A percentile compares a stretch with the other conserved stretches of the same genome.
Conservation (phyloP, 2,329 filamentous ascomycete species). For the Orbilia javanica region DNA sequence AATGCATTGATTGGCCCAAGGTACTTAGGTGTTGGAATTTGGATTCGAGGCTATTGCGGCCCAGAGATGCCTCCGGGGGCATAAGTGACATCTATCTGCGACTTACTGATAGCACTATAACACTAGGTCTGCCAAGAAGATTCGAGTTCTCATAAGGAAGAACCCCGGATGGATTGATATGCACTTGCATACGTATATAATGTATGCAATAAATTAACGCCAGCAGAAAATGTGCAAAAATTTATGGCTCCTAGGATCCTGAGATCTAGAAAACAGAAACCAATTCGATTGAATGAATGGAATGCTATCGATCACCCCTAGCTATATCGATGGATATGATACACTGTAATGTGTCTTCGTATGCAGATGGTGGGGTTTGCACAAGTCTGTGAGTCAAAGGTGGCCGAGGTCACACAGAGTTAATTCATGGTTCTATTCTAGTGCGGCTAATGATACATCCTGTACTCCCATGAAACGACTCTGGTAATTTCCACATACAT, state of each 20-base stretch:
- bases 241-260: not conserved
- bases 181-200: not conserved
- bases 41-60: too few relatives aligned
- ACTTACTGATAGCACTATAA: not conserved
- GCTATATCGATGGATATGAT: not conserved
- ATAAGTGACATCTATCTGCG: too few relatives aligned
- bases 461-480: constrained; percentile 7
- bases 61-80: too few relatives aligned
- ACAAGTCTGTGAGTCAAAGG: not conserved
- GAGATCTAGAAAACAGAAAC: not conserved
- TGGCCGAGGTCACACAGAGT: too few relatives aligned
- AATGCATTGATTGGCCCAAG: not conserved
- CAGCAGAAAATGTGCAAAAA: not conserved
- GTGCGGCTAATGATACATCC: constrained; percentile 45
- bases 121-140: not conserved
- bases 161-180: not conserved
- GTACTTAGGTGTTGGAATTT: too few relatives aligned
- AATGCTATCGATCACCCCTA: not conserved
- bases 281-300: not conserved
- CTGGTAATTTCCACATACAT: constrained; percentile 25
- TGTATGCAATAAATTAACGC: not conserved
- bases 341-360: too few relatives aligned
- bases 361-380: not conserved
- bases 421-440: not conserved
- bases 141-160: not conserved